Evolutionary conservation across 164 flowering plant genomes (phyloP).

Genomic region (Litsea cubeba): DNA sequence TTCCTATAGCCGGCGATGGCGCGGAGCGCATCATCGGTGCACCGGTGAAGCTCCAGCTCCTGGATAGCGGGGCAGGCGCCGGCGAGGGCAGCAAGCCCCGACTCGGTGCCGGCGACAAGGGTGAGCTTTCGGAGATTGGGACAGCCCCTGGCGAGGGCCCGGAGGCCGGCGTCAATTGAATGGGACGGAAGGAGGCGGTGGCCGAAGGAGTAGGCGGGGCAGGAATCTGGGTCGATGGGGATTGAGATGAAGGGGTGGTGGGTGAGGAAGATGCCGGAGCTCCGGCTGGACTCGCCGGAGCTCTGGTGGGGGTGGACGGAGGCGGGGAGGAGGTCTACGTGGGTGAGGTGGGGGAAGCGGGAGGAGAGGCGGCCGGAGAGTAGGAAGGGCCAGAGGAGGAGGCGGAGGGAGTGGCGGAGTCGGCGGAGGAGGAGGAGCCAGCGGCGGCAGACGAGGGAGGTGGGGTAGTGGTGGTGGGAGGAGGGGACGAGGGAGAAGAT

Average conservation of each 20-base stretch:
- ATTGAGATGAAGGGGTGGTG: constrained; percentile 30
- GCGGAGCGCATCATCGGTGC: constrained; percentile 33
- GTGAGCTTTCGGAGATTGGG: constrained; percentile 64
- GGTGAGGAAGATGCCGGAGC: constrained; percentile 31
- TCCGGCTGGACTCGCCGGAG: constrained; percentile 21
- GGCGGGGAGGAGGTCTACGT: constrained; percentile 34
- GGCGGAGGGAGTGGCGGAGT: constrained; percentile 47
- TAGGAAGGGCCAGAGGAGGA: constrained; percentile 67
- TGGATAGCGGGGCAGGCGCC: constrained; percentile 68
- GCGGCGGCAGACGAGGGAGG: constrained; percentile 66
- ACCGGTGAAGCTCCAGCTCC: constrained; percentile 76
- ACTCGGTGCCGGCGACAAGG: constrained; percentile 50
- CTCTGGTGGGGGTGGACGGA: constrained; percentile 24
- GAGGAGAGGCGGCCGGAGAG: constrained; percentile 52
- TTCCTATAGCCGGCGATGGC: too few species aligned
- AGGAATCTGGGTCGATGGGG: constrained; percentile 29
- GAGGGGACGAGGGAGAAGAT: constrained; percentile 51
- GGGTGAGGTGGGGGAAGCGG: constrained; percentile 67
- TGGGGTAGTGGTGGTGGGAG: constrained; percentile 33
- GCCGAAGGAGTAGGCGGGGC: constrained; percentile 14
- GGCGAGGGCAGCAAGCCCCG: constrained; percentile 59
- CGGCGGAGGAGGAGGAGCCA: constrained; percentile 68
- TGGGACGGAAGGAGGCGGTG: constrained; percentile 28
- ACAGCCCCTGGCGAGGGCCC: constrained; percentile 50
- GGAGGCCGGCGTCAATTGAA: constrained; percentile 52